Base-by-base conservation (phyloP, 2,329 filamentous ascomycete genomes). In the Coniella vitis region DNA sequence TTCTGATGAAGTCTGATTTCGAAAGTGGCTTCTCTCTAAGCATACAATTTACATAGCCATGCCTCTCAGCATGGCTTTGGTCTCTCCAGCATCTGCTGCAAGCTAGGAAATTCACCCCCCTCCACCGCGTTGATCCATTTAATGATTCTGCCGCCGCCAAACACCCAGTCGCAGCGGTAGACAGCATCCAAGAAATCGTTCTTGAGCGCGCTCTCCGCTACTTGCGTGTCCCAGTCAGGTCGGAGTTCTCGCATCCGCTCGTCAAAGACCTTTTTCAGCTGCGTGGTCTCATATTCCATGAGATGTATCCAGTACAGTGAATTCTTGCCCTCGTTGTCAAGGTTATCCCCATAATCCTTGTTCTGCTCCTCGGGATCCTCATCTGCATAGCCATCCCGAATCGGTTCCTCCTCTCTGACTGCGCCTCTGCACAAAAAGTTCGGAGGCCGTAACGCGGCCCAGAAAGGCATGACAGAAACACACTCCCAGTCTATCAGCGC, bases 401-500 rank as follows among this genome's bases (percentile, higher is more conserved):
- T 48, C 0, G 67, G 68, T 38, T 64, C 58, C 4, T 60, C 52
- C 34, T 66, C 56, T 14, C 66, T 58, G 4, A n/a, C 25, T 4
- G 41, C 38, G 0, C 58, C 62, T 29, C 10, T 29, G 0, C 55
- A 34, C 1, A 72, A 57, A 43, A 73, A 68, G 22, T 57, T 52
- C 8, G 69, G 68, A 21, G 62, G 39, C 20, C 58, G 45, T 10
- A 60, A 62, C 4, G 62, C 56, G 41, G 58, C 54, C 70, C 69
- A 74, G 13, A 63, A 54, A 7, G 69, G 70, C 47, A 70, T 22
- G 2, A 65, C 55, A 0, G 65, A 70, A 10, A 70, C 63, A 37
- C 63, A 71, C 48, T 73, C 68, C 68, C 68, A 74, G 53, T 72
- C 68, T 3, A 72, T 38, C 0, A 73, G 42, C 4, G 55, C 69